A percentile compares a stretch with the other conserved stretches of the same genome.
Conservation (phyloP, 345 rosid species). For the Theobroma cacao region DNA sequence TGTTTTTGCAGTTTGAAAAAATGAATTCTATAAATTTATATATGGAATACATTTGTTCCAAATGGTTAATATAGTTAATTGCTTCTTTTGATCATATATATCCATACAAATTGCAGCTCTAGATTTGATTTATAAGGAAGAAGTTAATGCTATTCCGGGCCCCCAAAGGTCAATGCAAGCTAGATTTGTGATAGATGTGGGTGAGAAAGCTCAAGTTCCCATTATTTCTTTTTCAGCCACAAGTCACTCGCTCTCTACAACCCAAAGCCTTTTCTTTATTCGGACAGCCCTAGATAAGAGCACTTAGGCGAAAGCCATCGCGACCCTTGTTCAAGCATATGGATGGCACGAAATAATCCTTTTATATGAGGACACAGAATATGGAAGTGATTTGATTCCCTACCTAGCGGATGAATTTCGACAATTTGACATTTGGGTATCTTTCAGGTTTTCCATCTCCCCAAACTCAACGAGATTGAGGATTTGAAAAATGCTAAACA, state of each 20-base stretch:
- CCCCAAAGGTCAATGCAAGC: conserved; percentile 30
- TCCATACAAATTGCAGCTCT: conserved; percentile 18
- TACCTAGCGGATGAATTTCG: conserved; percentile 29
- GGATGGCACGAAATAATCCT: conserved; percentile 37
- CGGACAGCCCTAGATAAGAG: conserved; percentile 29
- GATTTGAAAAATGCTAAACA: conserved; percentile 25
- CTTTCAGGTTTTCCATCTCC: conserved; percentile 23
- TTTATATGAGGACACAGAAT: conserved; percentile 36
- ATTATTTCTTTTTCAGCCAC: not conserved
- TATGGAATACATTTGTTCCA: not conserved
- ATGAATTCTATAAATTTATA: not conserved
- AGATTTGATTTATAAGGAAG: conserved; percentile 34
- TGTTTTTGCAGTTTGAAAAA: too few relatives aligned
- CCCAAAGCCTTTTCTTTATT: conserved; percentile 21
- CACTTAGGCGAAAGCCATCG: conserved; percentile 30
- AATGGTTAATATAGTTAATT: not conserved
- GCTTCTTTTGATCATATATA: not conserved
- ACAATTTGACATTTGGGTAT: conserved; percentile 18
- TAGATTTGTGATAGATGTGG: conserved; percentile 14
- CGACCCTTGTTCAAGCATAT: conserved; percentile 24
- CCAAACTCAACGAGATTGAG: conserved; percentile 12
- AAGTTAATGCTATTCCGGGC: conserved; percentile 34
- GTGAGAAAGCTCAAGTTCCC: conserved; percentile 12
- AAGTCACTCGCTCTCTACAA: conserved; percentile 9
- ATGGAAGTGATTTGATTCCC: conserved; percentile 32